These are phyloP conservation scores for Clausena lansium DNA, from an alignment of 345 rosid species.

Conservation along the genomic window DNA sequence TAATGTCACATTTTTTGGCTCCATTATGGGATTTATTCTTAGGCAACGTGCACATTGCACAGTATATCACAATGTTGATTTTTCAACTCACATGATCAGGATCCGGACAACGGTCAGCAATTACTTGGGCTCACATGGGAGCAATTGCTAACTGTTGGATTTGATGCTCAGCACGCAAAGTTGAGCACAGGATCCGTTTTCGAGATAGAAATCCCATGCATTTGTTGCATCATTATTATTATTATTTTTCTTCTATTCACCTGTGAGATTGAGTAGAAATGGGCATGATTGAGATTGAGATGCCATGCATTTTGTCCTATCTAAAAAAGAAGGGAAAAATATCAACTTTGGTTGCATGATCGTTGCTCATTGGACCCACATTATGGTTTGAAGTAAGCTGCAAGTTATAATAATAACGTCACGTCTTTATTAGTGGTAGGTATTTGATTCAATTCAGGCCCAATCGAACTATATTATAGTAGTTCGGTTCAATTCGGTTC, in stretches of 20 bases:
- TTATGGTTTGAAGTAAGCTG: neutral
- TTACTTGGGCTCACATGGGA: too few relatives aligned
- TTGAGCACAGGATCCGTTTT: too few relatives aligned
- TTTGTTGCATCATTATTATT: neutral
- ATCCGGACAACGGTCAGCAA: too few relatives aligned
- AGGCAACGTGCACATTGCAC: neutral
- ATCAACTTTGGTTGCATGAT: neutral
- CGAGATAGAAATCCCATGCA: neutral
- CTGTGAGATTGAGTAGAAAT: neutral
- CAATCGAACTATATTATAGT: too few relatives aligned
- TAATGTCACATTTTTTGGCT: neutral
- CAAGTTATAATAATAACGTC: neutral
- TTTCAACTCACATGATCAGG: neutral
- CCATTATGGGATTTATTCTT: neutral
- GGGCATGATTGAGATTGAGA: slow-evolving; percentile 1
- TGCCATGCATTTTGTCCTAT: neutral
- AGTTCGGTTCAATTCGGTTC: too few relatives aligned
- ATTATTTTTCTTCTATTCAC: neutral
- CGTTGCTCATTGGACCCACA: neutral
- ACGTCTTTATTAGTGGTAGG: too few relatives aligned
- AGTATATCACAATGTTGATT: neutral
- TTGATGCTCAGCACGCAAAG: too few relatives aligned
- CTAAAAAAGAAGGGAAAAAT: neutral
- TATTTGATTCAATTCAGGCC: too few relatives aligned
- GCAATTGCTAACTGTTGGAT: too few relatives aligned